Evolutionary conservation across 2,329 filamentous ascomycete species (phyloP), one percentile per base, ranked within the genome.

Genomic region (Aureobasidium pullulans): DNA sequence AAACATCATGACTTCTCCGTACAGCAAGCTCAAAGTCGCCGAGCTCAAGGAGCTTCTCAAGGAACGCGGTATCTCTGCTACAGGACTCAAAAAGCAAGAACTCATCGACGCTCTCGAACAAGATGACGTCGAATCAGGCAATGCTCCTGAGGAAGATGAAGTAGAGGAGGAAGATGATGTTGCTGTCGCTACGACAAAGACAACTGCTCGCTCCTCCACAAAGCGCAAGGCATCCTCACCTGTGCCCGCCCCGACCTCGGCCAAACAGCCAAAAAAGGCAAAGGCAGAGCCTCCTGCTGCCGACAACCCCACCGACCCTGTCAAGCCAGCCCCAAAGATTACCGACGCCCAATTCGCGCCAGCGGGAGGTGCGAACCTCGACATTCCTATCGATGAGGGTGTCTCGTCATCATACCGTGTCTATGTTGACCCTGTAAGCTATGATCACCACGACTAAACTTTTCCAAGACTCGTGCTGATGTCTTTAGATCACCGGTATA

Each of bases 341-440:
- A 69, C 70, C n/a, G 75, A 80, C 48, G 72, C 72, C 1, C 77
- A 79, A 57, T 75, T 74, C 34, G 71, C 73, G 8, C 73, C 76
- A 39, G 73, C 72, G 16, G 52, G 52, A 19, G 52, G 52, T n/a
- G 75, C 75, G 29, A 70, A 71, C 40, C 67, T 77, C n/a, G 70
- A 71, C 6, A 70, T 81, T 28, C 75, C 77, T 1, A 67, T 83
- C 2, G 80, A 83, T 60, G 76, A 79, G 43, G 68, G 64, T 15
- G 67, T 71, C 36, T 29, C 43, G 56, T 23, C 60, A 31, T 60
- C 60, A 11, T 72, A 72, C 57, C 65, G 66, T 10, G 89, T 95
- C 34, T 85, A 87, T 67, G 81, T 93, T 59, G 86, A 86, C 62
- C 58, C 63, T 10, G 73, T 23, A 23, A 23, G 80, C 7, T 15